Evolutionary conservation across 495 filamentous ascomycete species (phyloP).

Genomic region (Penicillium soppii): DNA sequence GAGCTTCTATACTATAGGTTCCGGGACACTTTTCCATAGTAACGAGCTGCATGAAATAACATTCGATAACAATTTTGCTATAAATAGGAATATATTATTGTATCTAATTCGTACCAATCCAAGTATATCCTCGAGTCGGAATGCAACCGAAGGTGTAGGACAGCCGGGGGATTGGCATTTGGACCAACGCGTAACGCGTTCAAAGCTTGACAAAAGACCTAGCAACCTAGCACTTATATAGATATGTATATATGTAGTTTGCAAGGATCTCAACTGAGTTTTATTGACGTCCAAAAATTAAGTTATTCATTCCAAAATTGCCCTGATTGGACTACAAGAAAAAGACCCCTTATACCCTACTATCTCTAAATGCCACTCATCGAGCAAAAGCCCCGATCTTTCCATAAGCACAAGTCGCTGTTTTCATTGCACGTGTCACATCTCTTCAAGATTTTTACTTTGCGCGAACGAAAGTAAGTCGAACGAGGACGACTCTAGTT

Average conservation of each 20-base stretch:
- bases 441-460: background rate
- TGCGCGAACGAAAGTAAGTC: too few species aligned
- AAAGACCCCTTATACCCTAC: background rate
- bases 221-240: too few species aligned
- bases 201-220: conserved; percentile 1
- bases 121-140: background rate
- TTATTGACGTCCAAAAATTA: background rate
- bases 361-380: background rate
- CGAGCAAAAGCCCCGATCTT: background rate
- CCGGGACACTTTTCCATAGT: too few species aligned
- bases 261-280: too few species aligned
- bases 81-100: too few species aligned
- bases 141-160: background rate
- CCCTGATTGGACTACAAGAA: background rate
- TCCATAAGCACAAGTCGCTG: background rate
- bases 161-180: conserved; percentile 7
- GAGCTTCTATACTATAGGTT: background rate
- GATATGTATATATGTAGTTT: too few species aligned
- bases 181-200: background rate
- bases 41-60: too few species aligned
- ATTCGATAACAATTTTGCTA: too few species aligned
- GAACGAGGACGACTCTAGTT: too few species aligned
- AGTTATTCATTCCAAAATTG: background rate
- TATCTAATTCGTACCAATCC: too few species aligned
- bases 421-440: background rate